Conservation (phyloP, 345 rosid genomes). For the Mercurialis annua region DNA sequence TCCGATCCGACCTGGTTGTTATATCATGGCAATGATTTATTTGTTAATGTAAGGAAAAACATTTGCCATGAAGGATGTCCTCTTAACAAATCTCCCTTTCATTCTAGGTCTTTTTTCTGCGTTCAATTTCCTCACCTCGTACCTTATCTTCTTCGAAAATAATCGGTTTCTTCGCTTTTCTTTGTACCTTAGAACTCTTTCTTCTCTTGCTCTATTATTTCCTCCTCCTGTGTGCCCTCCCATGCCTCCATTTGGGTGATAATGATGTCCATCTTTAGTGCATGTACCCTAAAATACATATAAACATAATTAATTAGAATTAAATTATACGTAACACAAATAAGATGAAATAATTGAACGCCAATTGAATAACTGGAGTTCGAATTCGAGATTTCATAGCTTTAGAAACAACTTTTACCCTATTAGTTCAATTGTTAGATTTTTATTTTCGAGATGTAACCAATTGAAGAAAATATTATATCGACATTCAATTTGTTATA, state of each 20-base stretch:
- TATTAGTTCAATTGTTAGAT: too few relatives aligned
- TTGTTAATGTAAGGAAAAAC: slow-evolving; percentile 4
- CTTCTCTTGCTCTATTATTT: slow-evolving; percentile 45
- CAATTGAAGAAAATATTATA: too few relatives aligned
- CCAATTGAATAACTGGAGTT: too few relatives aligned
- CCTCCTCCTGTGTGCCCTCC: slow-evolving; percentile 18
- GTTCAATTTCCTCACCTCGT: slow-evolving; percentile 63
- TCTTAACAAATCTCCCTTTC: slow-evolving; percentile 72
- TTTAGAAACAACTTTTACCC: too few relatives aligned
- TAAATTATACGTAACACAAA: too few relatives aligned
- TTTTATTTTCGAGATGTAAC: too few relatives aligned
- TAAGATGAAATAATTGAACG: too few relatives aligned
- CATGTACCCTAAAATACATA: slow-evolving; percentile 20
- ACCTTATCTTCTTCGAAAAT: slow-evolving; percentile 70
- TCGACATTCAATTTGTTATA: too few relatives aligned
- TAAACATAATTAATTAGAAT: too few relatives aligned
- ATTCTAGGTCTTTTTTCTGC: slow-evolving; percentile 71
- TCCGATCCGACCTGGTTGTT: too few relatives aligned
- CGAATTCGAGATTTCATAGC: too few relatives aligned
- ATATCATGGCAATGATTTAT: not conserved
- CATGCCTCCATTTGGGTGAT: slow-evolving; percentile 6
- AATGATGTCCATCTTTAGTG: slow-evolving; percentile 5
- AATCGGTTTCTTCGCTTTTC: slow-evolving; percentile 60
- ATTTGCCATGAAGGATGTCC: slow-evolving; percentile 17
- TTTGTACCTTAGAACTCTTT: slow-evolving; percentile 50